phyloP scores from a whole-genome alignment of 495 filamentous ascomycete genomes.

The Chaetomidium leptoderma region DNA sequence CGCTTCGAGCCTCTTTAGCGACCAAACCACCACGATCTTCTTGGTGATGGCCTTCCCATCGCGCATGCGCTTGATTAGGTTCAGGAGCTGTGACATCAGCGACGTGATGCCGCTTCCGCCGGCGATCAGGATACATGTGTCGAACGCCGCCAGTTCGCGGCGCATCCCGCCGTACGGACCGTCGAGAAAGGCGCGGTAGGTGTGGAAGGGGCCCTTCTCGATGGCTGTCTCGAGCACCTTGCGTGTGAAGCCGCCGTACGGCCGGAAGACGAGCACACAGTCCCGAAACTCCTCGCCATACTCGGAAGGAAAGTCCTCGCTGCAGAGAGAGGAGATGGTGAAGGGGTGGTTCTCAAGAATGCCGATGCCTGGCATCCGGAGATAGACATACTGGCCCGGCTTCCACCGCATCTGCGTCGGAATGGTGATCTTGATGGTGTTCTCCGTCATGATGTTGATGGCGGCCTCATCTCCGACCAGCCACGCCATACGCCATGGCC shows the following conservation, averaged over 20 bases:
- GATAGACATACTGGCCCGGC: conserved; percentile 91
- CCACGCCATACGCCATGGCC: conserved; percentile 72
- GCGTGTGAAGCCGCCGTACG: conserved; percentile 83
- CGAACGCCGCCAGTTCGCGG: conserved; percentile 85
- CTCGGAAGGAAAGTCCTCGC: conserved; percentile 76
- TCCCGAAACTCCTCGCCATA: conserved; percentile 85
- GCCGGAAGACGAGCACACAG: conserved; percentile 84
- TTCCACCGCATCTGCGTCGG: conserved; percentile 90
- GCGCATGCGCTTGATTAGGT: conserved; percentile 90
- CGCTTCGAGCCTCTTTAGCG: conserved; percentile 79
- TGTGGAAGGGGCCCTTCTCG: conserved; percentile 76
- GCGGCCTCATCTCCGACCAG: conserved; percentile 84
- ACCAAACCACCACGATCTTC: conserved; percentile 87
- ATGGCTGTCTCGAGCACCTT: conserved; percentile 72
- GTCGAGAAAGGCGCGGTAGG: conserved; percentile 85
- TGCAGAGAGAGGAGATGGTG: conserved; percentile 87
- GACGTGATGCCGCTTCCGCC: conserved; percentile 94
- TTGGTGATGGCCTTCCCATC: conserved; percentile 89
- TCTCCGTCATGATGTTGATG: conserved; percentile 81
- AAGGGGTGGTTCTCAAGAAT: conserved; percentile 92
- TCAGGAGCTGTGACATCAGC: conserved; percentile 80
- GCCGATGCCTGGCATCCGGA: conserved; percentile 87
- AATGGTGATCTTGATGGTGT: conserved; percentile 88
- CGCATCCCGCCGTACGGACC: conserved; percentile 94
- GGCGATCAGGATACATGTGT: conserved; percentile 86